phyloP scores from a whole-genome alignment of 306 rosid species.

The Quillaja saponaria region DNA sequence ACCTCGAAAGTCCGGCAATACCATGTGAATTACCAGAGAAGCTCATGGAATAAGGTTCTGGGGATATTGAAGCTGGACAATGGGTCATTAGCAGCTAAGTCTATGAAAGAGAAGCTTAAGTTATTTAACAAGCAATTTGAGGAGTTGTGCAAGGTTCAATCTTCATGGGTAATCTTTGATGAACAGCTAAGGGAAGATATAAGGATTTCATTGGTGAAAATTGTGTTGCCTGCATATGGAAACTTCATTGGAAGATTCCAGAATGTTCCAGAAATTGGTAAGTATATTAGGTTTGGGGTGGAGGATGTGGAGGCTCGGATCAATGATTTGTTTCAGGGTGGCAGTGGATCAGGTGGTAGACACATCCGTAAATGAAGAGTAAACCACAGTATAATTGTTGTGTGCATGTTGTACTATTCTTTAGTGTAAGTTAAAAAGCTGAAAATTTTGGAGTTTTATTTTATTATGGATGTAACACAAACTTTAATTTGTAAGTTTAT shows the following conservation, averaged over 20 bases:
- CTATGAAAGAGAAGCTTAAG: conserved; percentile 78
- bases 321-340: conserved; percentile 56
- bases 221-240: conserved; percentile 67
- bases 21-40: conserved; percentile 66
- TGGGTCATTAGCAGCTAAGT: conserved; percentile 50
- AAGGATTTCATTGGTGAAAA: conserved; percentile 54
- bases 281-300: conserved; percentile 49
- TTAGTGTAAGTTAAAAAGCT: conserved; percentile 35
- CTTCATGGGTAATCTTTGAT: conserved; percentile 69
- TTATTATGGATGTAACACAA: background rate
- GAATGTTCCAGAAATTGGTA: conserved; percentile 55
- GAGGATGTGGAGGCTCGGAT: conserved; percentile 66
- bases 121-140: conserved; percentile 66
- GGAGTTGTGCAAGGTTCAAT: conserved; percentile 63
- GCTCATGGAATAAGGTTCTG: conserved; percentile 73
- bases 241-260: conserved; percentile 63
- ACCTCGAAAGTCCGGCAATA: conserved; percentile 64
- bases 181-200: conserved; percentile 75
- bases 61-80: conserved; percentile 63
- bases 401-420: conserved; percentile 22
- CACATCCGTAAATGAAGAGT: conserved; percentile 60
- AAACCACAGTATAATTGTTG: conserved; percentile 13
- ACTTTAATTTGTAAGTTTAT: too few relatives aligned
- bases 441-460: conserved; percentile 7
- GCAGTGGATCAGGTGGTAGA: conserved; percentile 57